Conservation (phyloP, 441 rosid genomes). For the Pelargonium myrrhifolium region DNA sequence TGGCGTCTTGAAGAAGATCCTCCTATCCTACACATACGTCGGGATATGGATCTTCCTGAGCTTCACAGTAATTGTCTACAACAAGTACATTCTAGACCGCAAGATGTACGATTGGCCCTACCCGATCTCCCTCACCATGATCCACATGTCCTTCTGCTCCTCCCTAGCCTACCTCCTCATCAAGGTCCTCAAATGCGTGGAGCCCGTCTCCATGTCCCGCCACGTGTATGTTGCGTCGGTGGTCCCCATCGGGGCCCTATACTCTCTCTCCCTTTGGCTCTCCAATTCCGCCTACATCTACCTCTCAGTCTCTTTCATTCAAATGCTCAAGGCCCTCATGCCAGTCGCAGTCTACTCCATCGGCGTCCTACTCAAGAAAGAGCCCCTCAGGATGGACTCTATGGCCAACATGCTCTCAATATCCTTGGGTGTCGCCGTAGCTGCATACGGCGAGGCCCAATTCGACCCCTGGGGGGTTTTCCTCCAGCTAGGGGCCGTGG, state of each 20-base stretch:
- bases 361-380: constrained; percentile 40
- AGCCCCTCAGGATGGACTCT: constrained; percentile 55
- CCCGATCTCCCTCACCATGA: constrained; percentile 5
- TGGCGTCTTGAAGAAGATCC: not conserved
- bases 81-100: not conserved
- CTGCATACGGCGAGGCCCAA: constrained; percentile 88
- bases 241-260: not conserved
- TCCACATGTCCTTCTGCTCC: not conserved
- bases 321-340: constrained; percentile 2
- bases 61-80: not conserved
- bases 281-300: not conserved
- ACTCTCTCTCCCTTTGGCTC: not conserved
- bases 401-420: constrained; percentile 90
- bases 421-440: constrained; percentile 80
- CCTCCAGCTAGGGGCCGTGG: constrained; percentile 82
- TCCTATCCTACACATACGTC: not conserved
- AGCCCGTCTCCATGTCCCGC: not conserved
- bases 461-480: constrained; percentile 84
- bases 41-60: constrained; percentile 3
- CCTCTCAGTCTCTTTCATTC: constrained; percentile 1
- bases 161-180: not conserved
- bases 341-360: not conserved
- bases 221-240: not conserved
- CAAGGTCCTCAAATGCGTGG: not conserved
- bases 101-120: constrained; percentile 1